Evolutionary conservation across 2,329 filamentous ascomycete species (phyloP).

Genomic region (Fusarium fracticaudum): DNA sequence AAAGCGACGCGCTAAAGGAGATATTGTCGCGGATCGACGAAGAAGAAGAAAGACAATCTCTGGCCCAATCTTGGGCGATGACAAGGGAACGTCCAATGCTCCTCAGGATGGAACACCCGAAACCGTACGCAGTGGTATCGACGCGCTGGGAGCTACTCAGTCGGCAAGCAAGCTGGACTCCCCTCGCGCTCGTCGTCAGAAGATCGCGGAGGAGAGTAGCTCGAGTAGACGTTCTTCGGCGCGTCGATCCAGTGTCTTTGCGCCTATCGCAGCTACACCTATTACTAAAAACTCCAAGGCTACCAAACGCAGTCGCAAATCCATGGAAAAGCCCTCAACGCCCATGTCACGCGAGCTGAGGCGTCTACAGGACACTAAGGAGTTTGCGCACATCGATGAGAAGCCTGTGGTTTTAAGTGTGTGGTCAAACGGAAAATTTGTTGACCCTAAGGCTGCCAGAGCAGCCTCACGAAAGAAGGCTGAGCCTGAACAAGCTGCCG

Average conservation of each 20-base stretch:
- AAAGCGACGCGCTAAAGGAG: constrained; percentile 63
- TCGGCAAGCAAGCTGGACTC: constrained; percentile 52
- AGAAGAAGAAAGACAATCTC: constrained; percentile 59
- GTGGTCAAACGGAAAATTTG: constrained; percentile 72
- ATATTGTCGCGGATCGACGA: constrained; percentile 56
- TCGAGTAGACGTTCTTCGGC: constrained; percentile 54
- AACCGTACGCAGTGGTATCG: constrained; percentile 51
- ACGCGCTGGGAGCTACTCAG: constrained; percentile 59
- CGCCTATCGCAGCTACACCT: constrained; percentile 54
- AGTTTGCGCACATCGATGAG: constrained; percentile 68
- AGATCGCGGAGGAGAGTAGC: constrained; percentile 41
- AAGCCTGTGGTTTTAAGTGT: constrained; percentile 66
- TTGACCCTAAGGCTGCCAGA: constrained; percentile 57
- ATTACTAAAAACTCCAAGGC: constrained; percentile 62
- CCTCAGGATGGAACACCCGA: constrained; percentile 23
- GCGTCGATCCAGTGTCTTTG: constrained; percentile 51
- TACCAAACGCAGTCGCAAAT: constrained; percentile 69
- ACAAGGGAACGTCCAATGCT: constrained; percentile 16
- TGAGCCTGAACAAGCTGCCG: constrained; percentile 39
- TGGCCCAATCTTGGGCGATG: constrained; percentile 45
- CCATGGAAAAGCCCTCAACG: constrained; percentile 57
- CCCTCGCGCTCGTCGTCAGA: constrained; percentile 47
- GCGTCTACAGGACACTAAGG: constrained; percentile 70
- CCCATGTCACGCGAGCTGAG: constrained; percentile 66
- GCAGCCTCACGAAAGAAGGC: constrained; percentile 52